Percentiles rank a stretch among this genome's conserved stretches.
phyloP scores from a whole-genome alignment of 1,284 basidiomycete species.

The Ganoderma meredithae region DNA sequence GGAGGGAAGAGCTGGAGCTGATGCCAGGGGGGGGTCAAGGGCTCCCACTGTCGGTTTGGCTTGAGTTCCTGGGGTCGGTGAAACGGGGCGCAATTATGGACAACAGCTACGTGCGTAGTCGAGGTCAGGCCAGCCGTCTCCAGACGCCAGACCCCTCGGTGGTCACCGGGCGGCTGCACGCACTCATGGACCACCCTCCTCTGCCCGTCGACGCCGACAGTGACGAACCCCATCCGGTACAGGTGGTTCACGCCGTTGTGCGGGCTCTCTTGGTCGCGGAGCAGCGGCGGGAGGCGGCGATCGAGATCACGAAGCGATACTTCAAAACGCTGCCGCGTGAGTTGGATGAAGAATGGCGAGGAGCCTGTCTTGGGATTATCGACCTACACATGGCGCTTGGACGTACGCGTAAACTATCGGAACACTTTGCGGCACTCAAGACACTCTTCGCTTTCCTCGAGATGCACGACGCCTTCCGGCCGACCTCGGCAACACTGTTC shows the following conservation, averaged over 20 bases:
- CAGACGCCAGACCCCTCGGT: constrained; percentile 20
- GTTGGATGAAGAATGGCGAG: constrained; percentile 28
- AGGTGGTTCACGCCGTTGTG: constrained; percentile 31
- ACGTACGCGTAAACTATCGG: constrained; percentile 25
- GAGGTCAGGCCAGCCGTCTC: constrained; percentile 7
- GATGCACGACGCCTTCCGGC: constrained; percentile 56
- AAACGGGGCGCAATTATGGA: constrained; percentile 31
- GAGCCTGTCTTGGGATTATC: constrained; percentile 41
- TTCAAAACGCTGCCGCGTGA: constrained; percentile 35
- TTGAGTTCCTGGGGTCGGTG: constrained; percentile 39
- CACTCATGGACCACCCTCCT: constrained; percentile 34
- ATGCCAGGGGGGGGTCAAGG: constrained; percentile 16
- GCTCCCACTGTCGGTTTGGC: constrained; percentile 41
- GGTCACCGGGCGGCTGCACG: constrained; percentile 21
- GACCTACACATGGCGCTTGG: constrained; percentile 42
- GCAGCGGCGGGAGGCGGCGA: constrained; percentile 36
- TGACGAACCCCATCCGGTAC: constrained; percentile 26
- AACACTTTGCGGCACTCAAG: constrained; percentile 46
- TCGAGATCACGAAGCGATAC: constrained; percentile 37
- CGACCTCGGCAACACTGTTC: constrained; percentile 68
- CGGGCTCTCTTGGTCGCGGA: constrained; percentile 30
- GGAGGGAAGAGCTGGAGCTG: constrained; percentile 35
- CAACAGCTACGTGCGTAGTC: constrained; percentile 1
- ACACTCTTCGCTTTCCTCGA: constrained; percentile 51
- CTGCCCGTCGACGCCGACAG: constrained; percentile 20